Conservation (phyloP, 257 asterid genomes). For the Lantana camara region DNA sequence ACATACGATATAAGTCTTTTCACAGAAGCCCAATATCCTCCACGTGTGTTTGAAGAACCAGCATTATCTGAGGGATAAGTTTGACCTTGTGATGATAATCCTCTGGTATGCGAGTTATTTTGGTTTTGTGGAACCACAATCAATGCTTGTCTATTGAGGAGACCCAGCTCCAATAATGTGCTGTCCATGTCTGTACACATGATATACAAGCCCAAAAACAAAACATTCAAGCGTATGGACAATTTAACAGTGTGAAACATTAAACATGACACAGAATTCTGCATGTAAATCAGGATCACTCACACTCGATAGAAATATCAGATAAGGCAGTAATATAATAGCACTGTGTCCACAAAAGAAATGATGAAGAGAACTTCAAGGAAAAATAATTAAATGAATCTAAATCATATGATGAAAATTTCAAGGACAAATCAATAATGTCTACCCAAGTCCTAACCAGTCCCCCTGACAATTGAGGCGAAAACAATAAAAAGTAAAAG, state of each 20-base stretch:
- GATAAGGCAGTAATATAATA: constrained; percentile 1
- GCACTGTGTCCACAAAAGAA: neutral
- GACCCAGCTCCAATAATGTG: constrained; percentile 70
- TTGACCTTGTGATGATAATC: constrained; percentile 38
- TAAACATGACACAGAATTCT: neutral
- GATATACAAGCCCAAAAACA: constrained; percentile 5
- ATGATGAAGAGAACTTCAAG: neutral
- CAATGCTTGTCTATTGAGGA: constrained; percentile 78
- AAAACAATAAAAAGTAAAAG: neutral
- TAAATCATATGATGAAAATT: constrained; percentile 15
- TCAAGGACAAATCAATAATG: too few relatives aligned
- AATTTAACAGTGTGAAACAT: constrained; percentile 3
- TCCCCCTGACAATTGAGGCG: neutral
- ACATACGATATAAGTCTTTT: constrained; percentile 67
- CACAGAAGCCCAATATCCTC: constrained; percentile 74
- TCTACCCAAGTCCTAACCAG: too few relatives aligned
- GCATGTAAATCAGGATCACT: constrained; percentile 5
- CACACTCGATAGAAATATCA: constrained; percentile 5
- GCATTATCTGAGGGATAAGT: constrained; percentile 35
- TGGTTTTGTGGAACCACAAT: constrained; percentile 53
- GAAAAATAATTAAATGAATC: neutral
- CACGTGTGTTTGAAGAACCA: constrained; percentile 51
- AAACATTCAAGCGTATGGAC: constrained; percentile 19
- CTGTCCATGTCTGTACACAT: constrained; percentile 57
- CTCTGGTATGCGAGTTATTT: constrained; percentile 34